Percentiles rank a stretch among this genome's conserved stretches.
Conservation (phyloP, 148 eudicot genomes). For the Diospyros lotus region DNA sequence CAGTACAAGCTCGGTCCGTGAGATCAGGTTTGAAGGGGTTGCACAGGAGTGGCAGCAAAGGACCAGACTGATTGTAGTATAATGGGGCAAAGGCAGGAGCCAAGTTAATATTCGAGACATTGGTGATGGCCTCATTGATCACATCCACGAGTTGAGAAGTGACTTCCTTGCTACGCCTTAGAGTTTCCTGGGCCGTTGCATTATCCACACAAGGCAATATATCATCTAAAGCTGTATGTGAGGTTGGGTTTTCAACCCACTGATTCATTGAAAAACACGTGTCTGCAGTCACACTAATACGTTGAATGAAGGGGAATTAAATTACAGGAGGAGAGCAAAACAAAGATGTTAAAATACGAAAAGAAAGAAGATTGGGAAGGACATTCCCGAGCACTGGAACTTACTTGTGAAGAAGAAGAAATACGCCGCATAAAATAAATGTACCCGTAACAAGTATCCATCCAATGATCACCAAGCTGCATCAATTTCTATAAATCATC, state of each 20-base stretch:
- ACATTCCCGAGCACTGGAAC: slow-evolving; percentile 12
- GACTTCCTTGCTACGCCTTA: slow-evolving; percentile 71
- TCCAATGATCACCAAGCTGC: slow-evolving; percentile 80
- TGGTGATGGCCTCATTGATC: slow-evolving; percentile 76
- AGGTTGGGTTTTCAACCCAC: slow-evolving; percentile 75
- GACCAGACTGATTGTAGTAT: slow-evolving; percentile 92
- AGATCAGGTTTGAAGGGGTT: slow-evolving; percentile 63
- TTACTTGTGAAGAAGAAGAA: slow-evolving; percentile 94
- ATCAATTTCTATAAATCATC: slow-evolving; percentile 7
- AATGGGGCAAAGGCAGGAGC: slow-evolving; percentile 58
- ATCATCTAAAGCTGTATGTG: slow-evolving; percentile 85
- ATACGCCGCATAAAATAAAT: slow-evolving; percentile 73
- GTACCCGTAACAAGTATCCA: slow-evolving; percentile 83
- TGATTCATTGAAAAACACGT: slow-evolving; percentile 79
- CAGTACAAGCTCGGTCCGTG: slow-evolving; percentile 49
- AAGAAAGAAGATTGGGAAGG: background rate
- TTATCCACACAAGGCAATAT: slow-evolving; percentile 87
- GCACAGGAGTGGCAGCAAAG: slow-evolving; percentile 64
- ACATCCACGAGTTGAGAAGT: slow-evolving; percentile 66
- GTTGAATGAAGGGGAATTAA: background rate
- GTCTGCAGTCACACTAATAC: slow-evolving; percentile 69
- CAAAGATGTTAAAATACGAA: background rate
- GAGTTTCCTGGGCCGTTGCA: slow-evolving; percentile 71
- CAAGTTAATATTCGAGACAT: slow-evolving; percentile 73
- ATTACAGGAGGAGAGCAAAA: background rate